These are phyloP conservation scores for Vitis hybrid DNA, from an alignment of 177 flowering plant species.

Conservation along the genomic window DNA sequence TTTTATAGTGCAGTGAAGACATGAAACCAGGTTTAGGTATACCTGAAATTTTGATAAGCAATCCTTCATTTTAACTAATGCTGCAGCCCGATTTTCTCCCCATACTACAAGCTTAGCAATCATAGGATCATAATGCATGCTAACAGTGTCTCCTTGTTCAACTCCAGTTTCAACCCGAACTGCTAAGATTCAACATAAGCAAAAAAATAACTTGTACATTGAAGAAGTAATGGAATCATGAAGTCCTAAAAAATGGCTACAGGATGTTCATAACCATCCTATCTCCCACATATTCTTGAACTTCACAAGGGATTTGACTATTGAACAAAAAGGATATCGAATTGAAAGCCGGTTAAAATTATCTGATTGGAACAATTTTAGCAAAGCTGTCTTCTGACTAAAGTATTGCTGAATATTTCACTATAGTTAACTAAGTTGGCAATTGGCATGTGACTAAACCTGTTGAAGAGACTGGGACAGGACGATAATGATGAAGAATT, in stretches of 20 bases:
- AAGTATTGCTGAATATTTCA: not conserved
- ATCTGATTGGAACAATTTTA: not conserved
- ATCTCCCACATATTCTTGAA: not conserved
- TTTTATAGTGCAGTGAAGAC: not conserved
- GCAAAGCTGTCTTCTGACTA: not conserved
- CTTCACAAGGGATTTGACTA: not conserved
- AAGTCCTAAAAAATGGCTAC: not conserved
- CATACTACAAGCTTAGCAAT: slow-evolving; percentile 97
- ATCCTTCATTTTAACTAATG: slow-evolving; percentile 82
- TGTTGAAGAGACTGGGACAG: slow-evolving; percentile 67
- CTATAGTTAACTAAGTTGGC: not conserved
- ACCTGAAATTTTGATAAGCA: slow-evolving; percentile 93
- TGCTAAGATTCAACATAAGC: slow-evolving; percentile 28
- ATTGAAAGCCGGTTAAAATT: not conserved
- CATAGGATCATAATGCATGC: slow-evolving; percentile 99
- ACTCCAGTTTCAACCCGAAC: slow-evolving; percentile 98
- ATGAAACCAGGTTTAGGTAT: not conserved
- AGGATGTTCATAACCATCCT: not conserved
- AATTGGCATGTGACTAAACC: slow-evolving; percentile 36
- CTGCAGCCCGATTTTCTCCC: slow-evolving; percentile 83
- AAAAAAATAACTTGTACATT: too few species aligned
- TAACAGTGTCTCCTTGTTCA: slow-evolving; percentile 87
- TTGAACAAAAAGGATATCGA: not conserved
- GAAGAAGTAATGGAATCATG: not conserved
- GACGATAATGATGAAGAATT: slow-evolving; percentile 84